Conservation (phyloP, 2,329 filamentous ascomycete species). For the Setomelanomma holmii region DNA sequence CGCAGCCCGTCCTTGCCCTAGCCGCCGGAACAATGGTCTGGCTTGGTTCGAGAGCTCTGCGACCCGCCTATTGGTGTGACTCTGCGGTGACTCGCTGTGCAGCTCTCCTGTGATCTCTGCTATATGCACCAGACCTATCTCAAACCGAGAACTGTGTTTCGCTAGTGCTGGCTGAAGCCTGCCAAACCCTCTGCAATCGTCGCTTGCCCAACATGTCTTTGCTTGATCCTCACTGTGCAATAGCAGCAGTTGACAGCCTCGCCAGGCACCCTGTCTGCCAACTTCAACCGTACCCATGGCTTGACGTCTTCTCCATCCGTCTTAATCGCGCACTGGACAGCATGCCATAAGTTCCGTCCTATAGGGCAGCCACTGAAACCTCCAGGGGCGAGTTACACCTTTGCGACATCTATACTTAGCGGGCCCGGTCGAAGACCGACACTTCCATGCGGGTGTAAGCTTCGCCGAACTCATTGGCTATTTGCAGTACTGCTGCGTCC, state of each 20-base stretch:
- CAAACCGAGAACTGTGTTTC: constrained; percentile 19
- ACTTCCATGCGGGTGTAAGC: constrained; percentile 30
- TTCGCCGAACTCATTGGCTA: constrained; percentile 36
- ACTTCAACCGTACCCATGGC: neutral
- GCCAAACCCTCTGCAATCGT: neutral
- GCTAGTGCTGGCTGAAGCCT: constrained; percentile 5
- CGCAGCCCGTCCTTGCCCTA: constrained; percentile 20
- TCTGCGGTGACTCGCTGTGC: constrained; percentile 15
- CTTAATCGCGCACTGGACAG: too few relatives aligned
- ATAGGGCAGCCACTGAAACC: constrained; percentile 48
- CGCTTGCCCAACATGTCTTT: neutral
- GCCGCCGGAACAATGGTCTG: constrained; percentile 28
- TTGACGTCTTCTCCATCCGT: too few relatives aligned
- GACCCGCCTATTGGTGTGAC: constrained; percentile 31
- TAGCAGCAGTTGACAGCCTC: neutral
- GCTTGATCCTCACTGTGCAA: neutral
- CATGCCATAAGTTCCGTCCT: too few relatives aligned
- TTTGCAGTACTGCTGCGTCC: constrained; percentile 7
- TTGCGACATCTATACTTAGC: constrained; percentile 47
- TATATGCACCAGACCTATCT: constrained; percentile 21
- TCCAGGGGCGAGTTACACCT: constrained; percentile 44
- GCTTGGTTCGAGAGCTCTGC: constrained; percentile 9
- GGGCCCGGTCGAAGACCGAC: constrained; percentile 26
- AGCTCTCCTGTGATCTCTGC: constrained; percentile 32
- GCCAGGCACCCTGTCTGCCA: neutral